These are phyloP conservation scores for Candida tammaniensis DNA, from an alignment of 805 yeast genomes.

Conservation along the genomic window DNA sequence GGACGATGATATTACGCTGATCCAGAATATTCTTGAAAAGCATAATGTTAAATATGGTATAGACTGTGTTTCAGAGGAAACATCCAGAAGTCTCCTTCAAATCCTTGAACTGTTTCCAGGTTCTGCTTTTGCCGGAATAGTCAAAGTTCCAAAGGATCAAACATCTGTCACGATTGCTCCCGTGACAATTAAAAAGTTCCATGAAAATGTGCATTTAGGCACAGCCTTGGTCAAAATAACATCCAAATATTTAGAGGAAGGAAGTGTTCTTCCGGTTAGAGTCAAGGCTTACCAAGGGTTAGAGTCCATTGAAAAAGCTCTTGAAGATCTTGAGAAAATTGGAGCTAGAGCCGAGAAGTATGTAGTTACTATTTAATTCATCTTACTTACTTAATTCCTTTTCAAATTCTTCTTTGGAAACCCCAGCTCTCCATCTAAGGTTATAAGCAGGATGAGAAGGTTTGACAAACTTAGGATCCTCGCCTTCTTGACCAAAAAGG, in stretches of 20 bases:
- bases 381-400: constrained; percentile 2
- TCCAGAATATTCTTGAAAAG: constrained; percentile 13
- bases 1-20: constrained; percentile 19
- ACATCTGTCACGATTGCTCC: constrained; percentile 25
- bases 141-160: constrained; percentile 27
- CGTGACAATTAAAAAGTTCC: constrained; percentile 41
- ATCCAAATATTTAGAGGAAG: constrained; percentile 23
- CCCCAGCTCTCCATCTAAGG: constrained; percentile 24
- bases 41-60: constrained; percentile 35
- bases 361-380: constrained; percentile 15
- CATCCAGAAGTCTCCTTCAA: constrained; percentile 30
- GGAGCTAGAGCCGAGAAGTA: constrained; percentile 45
- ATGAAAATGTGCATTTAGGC: constrained; percentile 41
- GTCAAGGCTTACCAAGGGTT: constrained; percentile 33
- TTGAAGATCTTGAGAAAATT: constrained; percentile 33
- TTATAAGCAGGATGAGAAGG: constrained; percentile 20
- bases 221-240: constrained; percentile 31
- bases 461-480: constrained; percentile 16
- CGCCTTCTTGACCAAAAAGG: constrained; percentile 24
- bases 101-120: constrained; percentile 18
- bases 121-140: constrained; percentile 38
- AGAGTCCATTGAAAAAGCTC: constrained; percentile 31
- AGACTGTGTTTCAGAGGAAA: constrained; percentile 43
- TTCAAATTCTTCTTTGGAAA: constrained; percentile 27
- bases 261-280: constrained; percentile 30